Evolutionary conservation across 1,284 basidiomycete genomes (phyloP), one percentile per base, ranked within the genome.

Genomic region (Dichomitus squalens): DNA sequence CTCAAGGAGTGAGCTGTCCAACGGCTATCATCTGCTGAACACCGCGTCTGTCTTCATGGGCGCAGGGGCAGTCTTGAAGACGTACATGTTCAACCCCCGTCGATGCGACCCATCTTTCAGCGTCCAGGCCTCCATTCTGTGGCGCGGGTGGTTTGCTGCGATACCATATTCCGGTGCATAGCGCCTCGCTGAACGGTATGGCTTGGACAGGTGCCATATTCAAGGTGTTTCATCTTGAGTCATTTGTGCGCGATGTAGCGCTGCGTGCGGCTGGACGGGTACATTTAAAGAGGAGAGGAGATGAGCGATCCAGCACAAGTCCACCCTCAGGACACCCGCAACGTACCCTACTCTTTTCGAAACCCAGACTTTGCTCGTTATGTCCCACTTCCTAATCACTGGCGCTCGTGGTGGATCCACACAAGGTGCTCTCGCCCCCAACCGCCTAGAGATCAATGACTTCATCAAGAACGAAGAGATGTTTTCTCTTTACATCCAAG

Each of bases 401-500:
- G 57, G 57, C 7, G 31, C 57, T 8, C n/a, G 21, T 3, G 57
- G 52, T 11, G 57, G 57, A 38, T 3, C 35, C 18, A 49, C 44
- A 4, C 12, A 29, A 27, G 53, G 20, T 6, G 57, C 57, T 34
- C n/a, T 55, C 8, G 66, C 66, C 20, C 68, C 68, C 20, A 66
- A 67, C 54, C 77, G 80, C 34, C 66, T 75, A 27, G 79, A 81
- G 55, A 80, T 82, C 66, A 69, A 76, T 52, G 73, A 76, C 48
- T 74, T 82, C 51, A 68, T 81, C 57, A 73, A 77, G 64, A 66
- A 77, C 56, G 67, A 72, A 20, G 70, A 75, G 43, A 72, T 76
- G 55, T 80, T 81, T 61, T 79, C 80, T 7, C 72, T 82, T 1
- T 82, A 79, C 58, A 67, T 82, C 43, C 78, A 79, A 58, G 79